phyloP scores from a whole-genome alignment of 345 rosid species.

The Cardamine chenopodiifolia region DNA sequence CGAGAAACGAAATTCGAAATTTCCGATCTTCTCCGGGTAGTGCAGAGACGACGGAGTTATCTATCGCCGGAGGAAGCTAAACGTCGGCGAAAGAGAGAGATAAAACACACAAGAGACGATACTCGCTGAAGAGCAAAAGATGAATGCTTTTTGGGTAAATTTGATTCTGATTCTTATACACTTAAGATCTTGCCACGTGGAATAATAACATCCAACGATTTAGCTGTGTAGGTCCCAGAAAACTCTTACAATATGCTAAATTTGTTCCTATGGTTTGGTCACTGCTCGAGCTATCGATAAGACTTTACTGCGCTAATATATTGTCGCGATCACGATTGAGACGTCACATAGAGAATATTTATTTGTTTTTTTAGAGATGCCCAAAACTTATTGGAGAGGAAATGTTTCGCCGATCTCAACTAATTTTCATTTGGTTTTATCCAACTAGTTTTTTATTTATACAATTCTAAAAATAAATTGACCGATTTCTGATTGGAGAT shows the following conservation, averaged over 20 bases:
- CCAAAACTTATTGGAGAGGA: not conserved
- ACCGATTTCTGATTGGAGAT: not conserved
- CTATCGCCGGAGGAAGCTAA: not conserved
- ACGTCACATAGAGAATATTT: constrained; percentile 18
- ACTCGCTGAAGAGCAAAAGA: constrained; percentile 21
- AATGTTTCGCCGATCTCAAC: not conserved
- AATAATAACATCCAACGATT: not conserved
- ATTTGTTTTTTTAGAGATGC: not conserved
- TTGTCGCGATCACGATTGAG: constrained; percentile 16
- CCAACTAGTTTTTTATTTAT: not conserved
- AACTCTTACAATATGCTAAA: not conserved
- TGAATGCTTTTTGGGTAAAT: constrained; percentile 15
- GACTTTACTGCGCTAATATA: not conserved
- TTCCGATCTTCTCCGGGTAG: not conserved
- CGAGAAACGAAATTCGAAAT: not conserved
- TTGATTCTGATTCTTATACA: constrained; percentile 29
- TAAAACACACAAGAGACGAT: not conserved
- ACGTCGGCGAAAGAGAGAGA: constrained; percentile 24
- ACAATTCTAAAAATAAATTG: not conserved
- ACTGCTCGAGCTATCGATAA: not conserved
- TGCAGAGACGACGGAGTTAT: not conserved
- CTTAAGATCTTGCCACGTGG: constrained; percentile 29
- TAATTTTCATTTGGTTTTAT: not conserved
- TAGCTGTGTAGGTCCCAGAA: constrained; percentile 15
- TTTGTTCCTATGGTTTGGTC: constrained; percentile 15